Evolutionary conservation across 2,329 filamentous ascomycete genomes (phyloP).

Genomic region (Stagonosporopsis tanaceti): DNA sequence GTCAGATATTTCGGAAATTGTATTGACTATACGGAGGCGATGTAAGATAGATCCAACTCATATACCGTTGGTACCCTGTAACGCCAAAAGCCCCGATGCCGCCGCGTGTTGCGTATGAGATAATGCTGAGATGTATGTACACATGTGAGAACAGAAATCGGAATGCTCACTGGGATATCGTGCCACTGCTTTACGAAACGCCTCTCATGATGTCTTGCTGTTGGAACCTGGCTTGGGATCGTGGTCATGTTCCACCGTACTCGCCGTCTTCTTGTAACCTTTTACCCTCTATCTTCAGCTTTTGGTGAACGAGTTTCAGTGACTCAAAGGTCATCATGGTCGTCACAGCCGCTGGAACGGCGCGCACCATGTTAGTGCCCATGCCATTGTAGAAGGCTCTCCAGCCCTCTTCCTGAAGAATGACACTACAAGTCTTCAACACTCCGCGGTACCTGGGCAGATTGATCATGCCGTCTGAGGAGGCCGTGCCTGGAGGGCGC

Average conservation of each 20-base stretch:
- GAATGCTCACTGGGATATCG: constrained; percentile 31
- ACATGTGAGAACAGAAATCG: constrained; percentile 27
- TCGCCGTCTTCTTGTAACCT: constrained; percentile 30
- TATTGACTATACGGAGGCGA: constrained; percentile 17
- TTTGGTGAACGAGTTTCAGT: constrained; percentile 61
- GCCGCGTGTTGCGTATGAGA: constrained; percentile 19
- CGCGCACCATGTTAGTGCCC: constrained; percentile 96
- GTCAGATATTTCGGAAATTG: constrained; percentile 1
- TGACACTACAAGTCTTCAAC: constrained; percentile 81
- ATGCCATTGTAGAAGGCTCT: constrained; percentile 95
- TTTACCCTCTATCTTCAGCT: constrained; percentile 62
- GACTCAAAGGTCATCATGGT: constrained; percentile 98
- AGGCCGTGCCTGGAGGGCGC: constrained; percentile 55
- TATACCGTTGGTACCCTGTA: constrained; percentile 18
- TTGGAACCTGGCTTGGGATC: not conserved
- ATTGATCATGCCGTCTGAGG: constrained; percentile 66
- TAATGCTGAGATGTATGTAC: constrained; percentile 36
- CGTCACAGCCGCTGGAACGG: constrained; percentile 92
- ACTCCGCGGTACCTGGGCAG: constrained; percentile 75
- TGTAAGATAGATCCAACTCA: constrained; percentile 9
- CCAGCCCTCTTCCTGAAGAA: constrained; percentile 92
- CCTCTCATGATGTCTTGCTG: constrained; percentile 18
- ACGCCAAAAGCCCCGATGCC: constrained; percentile 35
- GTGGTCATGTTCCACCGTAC: constrained; percentile 3
- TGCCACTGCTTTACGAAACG: constrained; percentile 28